phyloP scores from a whole-genome alignment of 805 yeast genomes.

The Komagataella pseudopastoris region DNA sequence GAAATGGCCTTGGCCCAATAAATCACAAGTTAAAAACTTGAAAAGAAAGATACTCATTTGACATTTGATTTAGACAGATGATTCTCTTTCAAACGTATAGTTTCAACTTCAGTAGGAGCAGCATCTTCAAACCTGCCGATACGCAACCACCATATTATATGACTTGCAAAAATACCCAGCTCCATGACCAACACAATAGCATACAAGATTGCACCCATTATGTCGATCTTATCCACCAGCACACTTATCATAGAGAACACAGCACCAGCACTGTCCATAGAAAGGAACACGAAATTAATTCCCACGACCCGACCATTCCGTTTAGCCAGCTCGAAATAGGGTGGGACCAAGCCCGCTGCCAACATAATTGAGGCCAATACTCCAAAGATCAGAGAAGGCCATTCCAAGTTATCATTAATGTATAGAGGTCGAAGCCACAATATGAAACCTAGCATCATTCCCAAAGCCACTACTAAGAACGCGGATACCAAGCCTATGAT shows the following conservation, averaged over 20 bases:
- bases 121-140: background rate
- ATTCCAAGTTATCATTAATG: conserved; percentile 22
- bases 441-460: conserved; percentile 36
- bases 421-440: conserved; percentile 52
- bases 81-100: background rate
- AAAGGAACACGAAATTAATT: conserved; percentile 67
- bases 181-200: conserved; percentile 65
- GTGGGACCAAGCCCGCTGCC: conserved; percentile 75
- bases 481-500: conserved; percentile 20
- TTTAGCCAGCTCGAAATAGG: conserved; percentile 73
- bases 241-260: conserved; percentile 51
- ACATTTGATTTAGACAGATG: background rate
- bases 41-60: background rate
- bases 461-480: conserved; percentile 28
- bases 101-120: background rate
- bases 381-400: conserved; percentile 80
- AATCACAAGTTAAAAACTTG: background rate
- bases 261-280: conserved; percentile 75
- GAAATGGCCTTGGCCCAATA: background rate
- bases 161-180: conserved; percentile 62
- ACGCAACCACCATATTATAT: conserved; percentile 48
- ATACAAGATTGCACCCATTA: conserved; percentile 69
- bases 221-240: conserved; percentile 35
- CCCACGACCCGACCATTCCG: conserved; percentile 81
- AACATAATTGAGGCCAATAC: conserved; percentile 64